phyloP scores from a whole-genome alignment of 805 yeast genomes.

The Grigorovia jiainica region DNA sequence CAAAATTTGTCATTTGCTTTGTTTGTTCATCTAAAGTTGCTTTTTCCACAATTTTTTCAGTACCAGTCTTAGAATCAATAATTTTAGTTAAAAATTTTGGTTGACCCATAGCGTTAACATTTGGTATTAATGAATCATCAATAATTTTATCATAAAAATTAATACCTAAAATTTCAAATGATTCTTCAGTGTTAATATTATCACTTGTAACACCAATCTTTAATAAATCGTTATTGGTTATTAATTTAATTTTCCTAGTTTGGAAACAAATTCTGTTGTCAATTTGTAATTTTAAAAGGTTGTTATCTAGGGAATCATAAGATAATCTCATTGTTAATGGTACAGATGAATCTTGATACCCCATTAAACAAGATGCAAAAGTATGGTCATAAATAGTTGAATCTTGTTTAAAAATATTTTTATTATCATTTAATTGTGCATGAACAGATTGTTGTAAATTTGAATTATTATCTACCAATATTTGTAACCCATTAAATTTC shows the following conservation, averaged over 20 bases:
- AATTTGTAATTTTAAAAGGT: constrained; percentile 50
- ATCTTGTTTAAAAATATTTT: constrained; percentile 23
- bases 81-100: constrained; percentile 39
- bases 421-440: constrained; percentile 53
- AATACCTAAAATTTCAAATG: constrained; percentile 55
- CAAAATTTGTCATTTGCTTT: constrained; percentile 18
- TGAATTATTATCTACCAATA: constrained; percentile 46
- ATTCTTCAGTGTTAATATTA: constrained; percentile 41
- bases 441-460: constrained; percentile 43
- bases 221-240: constrained; percentile 19
- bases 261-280: constrained; percentile 67
- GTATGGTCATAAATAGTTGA: constrained; percentile 26
- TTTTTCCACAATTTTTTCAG: constrained; percentile 24
- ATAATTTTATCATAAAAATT: constrained; percentile 45
- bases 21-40: constrained; percentile 18
- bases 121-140: constrained; percentile 49
- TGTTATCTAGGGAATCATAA: constrained; percentile 34
- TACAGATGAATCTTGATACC: constrained; percentile 58
- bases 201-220: constrained; percentile 48
- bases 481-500: constrained; percentile 54
- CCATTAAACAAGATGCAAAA: constrained; percentile 47
- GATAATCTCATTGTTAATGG: constrained; percentile 60
- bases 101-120: constrained; percentile 37
- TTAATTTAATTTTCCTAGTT: constrained; percentile 43
- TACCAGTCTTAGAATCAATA: constrained; percentile 30